Conservation (phyloP, 2,329 filamentous ascomycete genomes). For the Arthrinium phaeospermum region DNA sequence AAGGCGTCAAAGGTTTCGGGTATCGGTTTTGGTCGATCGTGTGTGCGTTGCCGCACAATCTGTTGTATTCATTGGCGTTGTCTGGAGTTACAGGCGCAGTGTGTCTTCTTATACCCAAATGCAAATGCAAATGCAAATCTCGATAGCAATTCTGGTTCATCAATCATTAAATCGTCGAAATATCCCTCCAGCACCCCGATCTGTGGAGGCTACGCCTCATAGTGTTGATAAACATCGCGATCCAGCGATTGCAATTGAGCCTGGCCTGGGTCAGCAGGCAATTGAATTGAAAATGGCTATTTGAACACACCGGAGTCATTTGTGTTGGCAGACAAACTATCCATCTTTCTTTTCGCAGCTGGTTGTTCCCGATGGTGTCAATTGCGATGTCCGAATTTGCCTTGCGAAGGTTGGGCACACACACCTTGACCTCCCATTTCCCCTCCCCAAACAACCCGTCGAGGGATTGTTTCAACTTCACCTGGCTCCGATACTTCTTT, state of each 20-base stretch:
- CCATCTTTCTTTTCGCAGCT: slow-evolving; percentile 3
- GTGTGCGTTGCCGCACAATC: neutral
- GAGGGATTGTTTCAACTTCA: neutral
- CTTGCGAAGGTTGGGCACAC: neutral
- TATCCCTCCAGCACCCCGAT: neutral
- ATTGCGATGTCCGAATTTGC: neutral
- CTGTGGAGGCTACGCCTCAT: neutral
- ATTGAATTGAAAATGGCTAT: too few species aligned
- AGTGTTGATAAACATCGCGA: neutral
- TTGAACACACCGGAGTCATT: neutral
- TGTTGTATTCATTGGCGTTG: neutral
- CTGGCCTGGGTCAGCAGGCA: neutral
- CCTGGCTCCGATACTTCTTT: neutral
- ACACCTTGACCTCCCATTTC: neutral
- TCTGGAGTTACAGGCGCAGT: neutral
- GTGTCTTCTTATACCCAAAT: neutral
- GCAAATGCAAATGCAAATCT: neutral
- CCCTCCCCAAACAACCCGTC: neutral
- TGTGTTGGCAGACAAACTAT: neutral
- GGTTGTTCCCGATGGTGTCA: neutral
- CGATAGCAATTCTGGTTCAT: neutral
- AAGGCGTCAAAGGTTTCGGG: neutral
- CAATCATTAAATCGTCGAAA: neutral
- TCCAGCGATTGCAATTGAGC: neutral
- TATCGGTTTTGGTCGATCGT: neutral